Conservation (phyloP, 345 rosid genomes). For the Syzygium aqueum region DNA sequence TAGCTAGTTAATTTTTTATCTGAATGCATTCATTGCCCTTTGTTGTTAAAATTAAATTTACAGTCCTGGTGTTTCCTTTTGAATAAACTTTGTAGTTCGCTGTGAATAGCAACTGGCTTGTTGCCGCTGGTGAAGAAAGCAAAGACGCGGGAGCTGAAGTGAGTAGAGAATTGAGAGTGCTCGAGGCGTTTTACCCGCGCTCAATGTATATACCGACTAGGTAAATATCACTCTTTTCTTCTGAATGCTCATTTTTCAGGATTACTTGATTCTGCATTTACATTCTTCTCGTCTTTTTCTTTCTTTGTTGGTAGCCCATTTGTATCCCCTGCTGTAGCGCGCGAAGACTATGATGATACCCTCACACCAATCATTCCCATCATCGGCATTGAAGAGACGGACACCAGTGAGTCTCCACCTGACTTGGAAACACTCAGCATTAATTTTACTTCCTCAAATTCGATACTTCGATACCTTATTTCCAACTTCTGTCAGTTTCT, state of each 20-base stretch:
- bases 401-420: constrained; percentile 1
- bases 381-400: constrained; percentile 50
- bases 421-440: neutral
- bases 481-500: constrained; percentile 3
- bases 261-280: neutral
- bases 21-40: neutral
- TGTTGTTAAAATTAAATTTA: neutral
- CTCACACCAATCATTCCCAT: constrained; percentile 42
- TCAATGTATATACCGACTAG: constrained; percentile 33
- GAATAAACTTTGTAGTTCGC: constrained; percentile 19
- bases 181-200: constrained; percentile 47
- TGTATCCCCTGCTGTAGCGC: constrained; percentile 22
- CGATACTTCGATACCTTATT: neutral
- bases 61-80: neutral
- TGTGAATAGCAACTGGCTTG: constrained; percentile 20
- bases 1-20: neutral
- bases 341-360: constrained; percentile 34
- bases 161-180: constrained; percentile 28
- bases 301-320: constrained; percentile 26
- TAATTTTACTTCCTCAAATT: neutral
- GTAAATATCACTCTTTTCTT: constrained; percentile 9
- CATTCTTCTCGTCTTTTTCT: neutral
- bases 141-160: constrained; percentile 28
- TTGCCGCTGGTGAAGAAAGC: constrained; percentile 54
- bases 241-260: neutral